Evolutionary conservation across 352 stramenopile species (phyloP).

Genomic region (Blastocystis sp.): DNA sequence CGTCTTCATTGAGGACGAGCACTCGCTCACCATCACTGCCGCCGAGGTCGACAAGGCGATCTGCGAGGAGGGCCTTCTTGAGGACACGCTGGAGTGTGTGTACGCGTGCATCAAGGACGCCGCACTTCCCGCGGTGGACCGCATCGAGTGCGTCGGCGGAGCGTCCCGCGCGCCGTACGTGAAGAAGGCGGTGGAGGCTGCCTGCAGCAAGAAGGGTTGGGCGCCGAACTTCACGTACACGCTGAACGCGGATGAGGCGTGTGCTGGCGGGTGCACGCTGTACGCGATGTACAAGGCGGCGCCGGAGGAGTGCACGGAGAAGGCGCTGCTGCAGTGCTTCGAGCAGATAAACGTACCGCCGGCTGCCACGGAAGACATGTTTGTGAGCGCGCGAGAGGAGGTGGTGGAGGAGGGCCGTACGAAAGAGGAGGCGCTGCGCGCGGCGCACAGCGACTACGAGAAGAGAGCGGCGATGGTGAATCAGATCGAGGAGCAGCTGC

Average conservation of each 20-base stretch:
- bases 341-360: not conserved
- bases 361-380: too few relatives aligned
- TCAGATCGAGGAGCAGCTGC: not conserved
- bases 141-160: not conserved
- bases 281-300: constrained; percentile 1
- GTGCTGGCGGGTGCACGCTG: not conserved
- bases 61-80: not conserved
- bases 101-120: not conserved
- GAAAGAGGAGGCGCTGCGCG: not conserved
- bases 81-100: not conserved
- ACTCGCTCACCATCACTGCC: not conserved
- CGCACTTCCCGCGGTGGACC: not conserved
- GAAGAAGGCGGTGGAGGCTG: not conserved
- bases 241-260: constrained; percentile 2
- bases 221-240: not conserved
- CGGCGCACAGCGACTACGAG: not conserved
- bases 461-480: not conserved
- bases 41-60: not conserved
- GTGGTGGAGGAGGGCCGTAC: not conserved
- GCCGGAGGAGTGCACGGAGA: not conserved
- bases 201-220: not conserved
- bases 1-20: not conserved
- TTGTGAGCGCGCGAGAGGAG: not conserved
- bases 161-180: not conserved
- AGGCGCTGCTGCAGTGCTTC: constrained; percentile 6